Evolutionary conservation across 1,139 yeast genomes (phyloP), one percentile per base, ranked within the genome.

Genomic region (Suhomyces atakaporum): DNA sequence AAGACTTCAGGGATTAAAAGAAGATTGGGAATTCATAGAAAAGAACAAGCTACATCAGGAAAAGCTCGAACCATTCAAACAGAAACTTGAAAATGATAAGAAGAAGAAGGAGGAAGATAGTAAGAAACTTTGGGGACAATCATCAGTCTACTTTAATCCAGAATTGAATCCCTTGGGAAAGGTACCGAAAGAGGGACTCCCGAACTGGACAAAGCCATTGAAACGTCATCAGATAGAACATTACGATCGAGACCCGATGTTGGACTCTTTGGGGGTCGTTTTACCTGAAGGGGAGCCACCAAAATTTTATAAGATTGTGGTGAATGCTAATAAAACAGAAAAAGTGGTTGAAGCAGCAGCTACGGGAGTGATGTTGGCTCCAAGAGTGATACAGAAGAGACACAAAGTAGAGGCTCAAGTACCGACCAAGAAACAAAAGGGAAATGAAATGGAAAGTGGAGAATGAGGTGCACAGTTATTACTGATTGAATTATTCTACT

Each of bases 91-190:
- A 25, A 34, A 42, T 12, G 45, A 50, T 18, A 39, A 39, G 12
- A 40, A 46, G 20, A 40, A 45, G 19, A 48, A 48, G 22, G 43
- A 44, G 16, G 50, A 50, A 23, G 58, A 52, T n/a, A 44, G 43
- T 12, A 50, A 47, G 3, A 65, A 60, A 38, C 56, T 67, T 15
- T 64, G 67, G 63, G 76, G 75, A 1, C 51, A 42, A 36, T 49
- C 63, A 28, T 69, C 75, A 3, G 55, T 69, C 1, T 71, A 63
- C 42, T 71, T 69, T 47, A 71, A 71, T 43, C 73, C 75, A 3
- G 77, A 71, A 43, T 49, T 71, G 27, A 71, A 71, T 36, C 76
- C 77, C 3, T 50, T 69, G 13, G 77, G 77, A 0, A 68, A 66
- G 38, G 69, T 68, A 0, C 77, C 77, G 0, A 26, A 19, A 11